These are phyloP conservation scores for Aspergillus aculeatinus DNA, from an alignment of 2,329 filamentous ascomycete genomes.

Conservation along the genomic window DNA sequence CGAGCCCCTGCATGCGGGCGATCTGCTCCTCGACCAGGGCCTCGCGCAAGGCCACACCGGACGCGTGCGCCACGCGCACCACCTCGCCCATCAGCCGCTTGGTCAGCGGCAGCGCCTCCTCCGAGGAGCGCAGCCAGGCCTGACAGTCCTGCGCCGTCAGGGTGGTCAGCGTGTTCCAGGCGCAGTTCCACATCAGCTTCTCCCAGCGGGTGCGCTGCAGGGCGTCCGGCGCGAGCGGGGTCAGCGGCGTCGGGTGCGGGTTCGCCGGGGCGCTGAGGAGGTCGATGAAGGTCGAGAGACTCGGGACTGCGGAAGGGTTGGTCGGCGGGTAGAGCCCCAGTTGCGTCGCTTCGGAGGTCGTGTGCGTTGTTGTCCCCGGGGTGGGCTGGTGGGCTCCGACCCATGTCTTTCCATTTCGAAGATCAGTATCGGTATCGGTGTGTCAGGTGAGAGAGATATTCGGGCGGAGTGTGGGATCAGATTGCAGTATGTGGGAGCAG, in stretches of 20 bases:
- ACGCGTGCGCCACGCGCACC: conserved; percentile 41
- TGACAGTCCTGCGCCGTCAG: conserved; percentile 46
- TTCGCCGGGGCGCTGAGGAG: conserved; percentile 47
- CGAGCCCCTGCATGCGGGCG: conserved; percentile 40
- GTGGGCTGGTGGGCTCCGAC: conserved; percentile 53
- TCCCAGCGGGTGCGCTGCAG: conserved; percentile 43
- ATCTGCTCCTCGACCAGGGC: conserved; percentile 41
- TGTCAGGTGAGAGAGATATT: no score
- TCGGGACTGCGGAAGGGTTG: neutral
- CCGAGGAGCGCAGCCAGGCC: conserved; percentile 43
- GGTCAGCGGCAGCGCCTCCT: conserved; percentile 41
- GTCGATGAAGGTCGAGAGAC: conserved; percentile 43
- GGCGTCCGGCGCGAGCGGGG: conserved; percentile 20
- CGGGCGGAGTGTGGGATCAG: neutral
- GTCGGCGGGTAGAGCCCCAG: conserved; percentile 54
- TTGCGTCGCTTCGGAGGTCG: conserved; percentile 55
- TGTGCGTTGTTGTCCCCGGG: conserved; percentile 53
- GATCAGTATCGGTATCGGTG: neutral
- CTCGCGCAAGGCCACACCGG: conserved; percentile 39
- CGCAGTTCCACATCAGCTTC: conserved; percentile 45
- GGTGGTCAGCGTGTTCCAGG: conserved; percentile 45
- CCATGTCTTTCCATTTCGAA: conserved; percentile 31
- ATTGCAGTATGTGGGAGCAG: no score
- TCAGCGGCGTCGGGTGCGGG: conserved; percentile 27
- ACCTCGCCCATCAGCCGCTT: conserved; percentile 45